These are phyloP conservation scores for Tillandsia leiboldiana DNA, from an alignment of 176 grass and related monocot species.

Conservation along the genomic window DNA sequence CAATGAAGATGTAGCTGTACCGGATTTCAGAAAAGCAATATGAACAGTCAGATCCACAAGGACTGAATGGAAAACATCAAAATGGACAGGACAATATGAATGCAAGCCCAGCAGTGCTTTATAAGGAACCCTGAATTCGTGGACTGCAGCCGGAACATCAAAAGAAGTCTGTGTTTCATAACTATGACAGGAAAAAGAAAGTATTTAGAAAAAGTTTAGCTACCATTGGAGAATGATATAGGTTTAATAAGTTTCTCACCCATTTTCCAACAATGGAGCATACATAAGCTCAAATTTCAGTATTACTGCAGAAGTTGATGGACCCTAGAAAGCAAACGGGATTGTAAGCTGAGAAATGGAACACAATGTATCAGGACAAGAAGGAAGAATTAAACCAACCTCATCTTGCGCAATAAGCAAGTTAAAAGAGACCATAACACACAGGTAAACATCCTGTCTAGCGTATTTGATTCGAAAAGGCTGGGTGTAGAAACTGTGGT, in stretches of 20 bases:
- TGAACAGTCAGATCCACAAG: slow-evolving; percentile 86
- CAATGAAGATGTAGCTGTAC: slow-evolving; percentile 38
- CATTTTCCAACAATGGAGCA: slow-evolving; percentile 36
- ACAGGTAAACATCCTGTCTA: slow-evolving; percentile 88
- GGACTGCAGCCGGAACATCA: slow-evolving; percentile 42
- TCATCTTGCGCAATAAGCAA: slow-evolving; percentile 56
- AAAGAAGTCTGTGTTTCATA: slow-evolving; percentile 44
- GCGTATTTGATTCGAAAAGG: slow-evolving; percentile 76
- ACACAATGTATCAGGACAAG: background rate
- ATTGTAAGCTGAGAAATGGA: slow-evolving; percentile 2
- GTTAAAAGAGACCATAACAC: slow-evolving; percentile 91
- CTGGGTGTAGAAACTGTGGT: slow-evolving; percentile 86
- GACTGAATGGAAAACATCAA: slow-evolving; percentile 73
- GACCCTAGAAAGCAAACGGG: slow-evolving; percentile 37
- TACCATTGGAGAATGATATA: background rate
- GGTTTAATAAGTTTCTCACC: slow-evolving; percentile 31
- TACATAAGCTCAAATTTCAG: slow-evolving; percentile 91
- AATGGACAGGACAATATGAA: slow-evolving; percentile 88
- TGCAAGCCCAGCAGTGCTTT: slow-evolving; percentile 79
- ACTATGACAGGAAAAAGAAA: slow-evolving; percentile 47
- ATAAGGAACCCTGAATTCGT: slow-evolving; percentile 90
- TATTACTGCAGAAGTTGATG: slow-evolving; percentile 58
- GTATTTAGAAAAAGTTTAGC: background rate
- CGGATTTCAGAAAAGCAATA: slow-evolving; percentile 65
- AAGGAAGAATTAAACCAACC: slow-evolving; percentile 34